These are phyloP conservation scores for Xylaria sp. DNA, from an alignment of 2,329 filamentous ascomycete genomes.

Conservation along the genomic window DNA sequence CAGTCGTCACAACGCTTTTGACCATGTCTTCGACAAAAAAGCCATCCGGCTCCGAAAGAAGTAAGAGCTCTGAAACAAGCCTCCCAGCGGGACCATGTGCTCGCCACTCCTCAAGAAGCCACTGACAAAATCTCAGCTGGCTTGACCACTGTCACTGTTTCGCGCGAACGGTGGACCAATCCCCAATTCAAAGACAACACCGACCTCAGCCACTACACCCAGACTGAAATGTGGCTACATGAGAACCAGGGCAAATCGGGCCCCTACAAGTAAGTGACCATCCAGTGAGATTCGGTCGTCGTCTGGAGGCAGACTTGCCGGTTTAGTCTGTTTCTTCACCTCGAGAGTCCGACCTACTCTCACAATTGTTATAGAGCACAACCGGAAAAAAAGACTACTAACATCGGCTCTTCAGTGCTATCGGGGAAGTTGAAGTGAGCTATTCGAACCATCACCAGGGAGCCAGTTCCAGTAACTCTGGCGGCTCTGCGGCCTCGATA, in stretches of 20 bases:
- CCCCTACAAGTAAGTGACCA: constrained; percentile 25
- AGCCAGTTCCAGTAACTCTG: background rate
- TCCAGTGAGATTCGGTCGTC: background rate
- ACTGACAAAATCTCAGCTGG: constrained; percentile 1
- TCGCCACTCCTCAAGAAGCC: background rate
- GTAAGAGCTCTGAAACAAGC: background rate
- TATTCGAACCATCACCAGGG: background rate
- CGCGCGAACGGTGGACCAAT: constrained; percentile 32
- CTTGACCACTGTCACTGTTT: constrained; percentile 19
- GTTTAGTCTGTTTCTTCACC: background rate
- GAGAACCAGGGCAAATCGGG: constrained; percentile 21
- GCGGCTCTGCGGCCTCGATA: background rate
- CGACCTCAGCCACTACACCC: constrained; percentile 3
- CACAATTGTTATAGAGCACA: background rate
- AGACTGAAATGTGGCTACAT: constrained; percentile 27
- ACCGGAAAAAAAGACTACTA: background rate
- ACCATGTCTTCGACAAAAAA: constrained; percentile 10
- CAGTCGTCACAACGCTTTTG: background rate
- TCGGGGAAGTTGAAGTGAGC: constrained; percentile 18
- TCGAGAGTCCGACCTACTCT: background rate
- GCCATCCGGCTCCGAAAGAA: background rate
- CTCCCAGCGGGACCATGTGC: background rate
- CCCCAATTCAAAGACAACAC: background rate
- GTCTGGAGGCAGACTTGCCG: background rate
- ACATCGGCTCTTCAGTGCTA: constrained; percentile 8